Conservation (phyloP, 202 grass and related monocot genomes). For the Hordeum pubiflorum region DNA sequence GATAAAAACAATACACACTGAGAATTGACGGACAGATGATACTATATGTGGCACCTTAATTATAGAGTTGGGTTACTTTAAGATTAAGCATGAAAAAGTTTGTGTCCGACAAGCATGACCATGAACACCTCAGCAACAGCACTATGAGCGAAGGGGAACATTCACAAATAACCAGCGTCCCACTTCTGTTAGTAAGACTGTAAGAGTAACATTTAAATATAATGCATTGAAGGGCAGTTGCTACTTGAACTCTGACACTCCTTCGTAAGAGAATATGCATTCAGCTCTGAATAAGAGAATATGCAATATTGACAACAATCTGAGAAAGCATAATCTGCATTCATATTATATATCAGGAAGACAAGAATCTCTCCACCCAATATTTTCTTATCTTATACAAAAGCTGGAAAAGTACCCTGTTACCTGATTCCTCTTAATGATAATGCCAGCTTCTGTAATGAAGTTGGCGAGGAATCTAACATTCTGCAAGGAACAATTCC, state of each 20-base stretch:
- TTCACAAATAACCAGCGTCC: neutral
- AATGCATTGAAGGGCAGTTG: neutral
- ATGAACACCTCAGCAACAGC: neutral
- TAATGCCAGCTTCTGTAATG: slow-evolving; percentile 86
- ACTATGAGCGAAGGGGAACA: neutral
- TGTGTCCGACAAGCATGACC: neutral
- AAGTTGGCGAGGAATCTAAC: slow-evolving; percentile 87
- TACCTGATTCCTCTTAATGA: slow-evolving; percentile 94
- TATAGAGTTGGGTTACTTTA: neutral
- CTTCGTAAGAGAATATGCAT: neutral
- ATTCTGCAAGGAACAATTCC: slow-evolving; percentile 52
- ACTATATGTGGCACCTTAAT: neutral
- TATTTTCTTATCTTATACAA: neutral
- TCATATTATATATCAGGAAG: neutral
- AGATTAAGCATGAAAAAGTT: neutral
- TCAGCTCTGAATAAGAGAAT: neutral
- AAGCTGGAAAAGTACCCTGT: neutral
- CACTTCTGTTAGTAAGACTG: neutral
- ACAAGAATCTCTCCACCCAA: neutral
- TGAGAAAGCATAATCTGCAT: neutral
- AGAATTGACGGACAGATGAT: neutral
- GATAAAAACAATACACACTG: neutral
- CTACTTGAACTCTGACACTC: neutral
- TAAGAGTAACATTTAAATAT: neutral
- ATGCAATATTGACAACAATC: slow-evolving; percentile 1